phyloP scores from a whole-genome alignment of 495 filamentous ascomycete genomes.

The Hypoxylon intermedium region DNA sequence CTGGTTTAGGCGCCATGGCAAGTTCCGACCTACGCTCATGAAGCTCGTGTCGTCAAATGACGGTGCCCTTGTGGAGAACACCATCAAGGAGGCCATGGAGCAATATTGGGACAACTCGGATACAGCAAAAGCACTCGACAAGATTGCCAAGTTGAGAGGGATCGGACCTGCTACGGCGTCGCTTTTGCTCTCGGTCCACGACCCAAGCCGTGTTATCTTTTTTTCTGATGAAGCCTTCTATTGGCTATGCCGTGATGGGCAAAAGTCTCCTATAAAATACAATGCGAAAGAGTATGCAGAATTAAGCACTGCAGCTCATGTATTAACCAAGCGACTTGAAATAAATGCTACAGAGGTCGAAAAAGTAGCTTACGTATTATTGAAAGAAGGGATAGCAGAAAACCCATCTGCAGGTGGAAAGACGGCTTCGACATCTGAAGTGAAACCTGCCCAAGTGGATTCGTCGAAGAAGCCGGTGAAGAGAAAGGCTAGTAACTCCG shows the following conservation, averaged over 20 bases:
- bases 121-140: conserved; percentile 54
- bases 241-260: conserved; percentile 64
- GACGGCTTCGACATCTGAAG: conserved; percentile 10
- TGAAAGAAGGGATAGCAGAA: conserved; percentile 46
- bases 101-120: conserved; percentile 54
- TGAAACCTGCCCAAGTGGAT: conserved; percentile 11
- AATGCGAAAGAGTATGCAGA: conserved; percentile 66
- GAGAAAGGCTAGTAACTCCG: conserved; percentile 40
- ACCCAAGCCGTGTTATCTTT: conserved; percentile 67
- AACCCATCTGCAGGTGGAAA: background rate
- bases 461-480: conserved; percentile 34
- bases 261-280: conserved; percentile 64
- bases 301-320: conserved; percentile 55
- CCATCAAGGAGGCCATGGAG: conserved; percentile 57
- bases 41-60: conserved; percentile 70
- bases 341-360: conserved; percentile 68
- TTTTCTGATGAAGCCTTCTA: conserved; percentile 79
- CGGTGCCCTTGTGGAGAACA: conserved; percentile 47
- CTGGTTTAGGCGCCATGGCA: conserved; percentile 65
- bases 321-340: conserved; percentile 57
- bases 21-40: conserved; percentile 70
- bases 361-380: conserved; percentile 69
- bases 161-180: conserved; percentile 79
- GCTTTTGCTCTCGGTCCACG: conserved; percentile 68
- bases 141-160: conserved; percentile 62